These are phyloP conservation scores for Tuber umbilicatum DNA, from an alignment of 495 filamentous ascomycete species.

Conservation along the genomic window DNA sequence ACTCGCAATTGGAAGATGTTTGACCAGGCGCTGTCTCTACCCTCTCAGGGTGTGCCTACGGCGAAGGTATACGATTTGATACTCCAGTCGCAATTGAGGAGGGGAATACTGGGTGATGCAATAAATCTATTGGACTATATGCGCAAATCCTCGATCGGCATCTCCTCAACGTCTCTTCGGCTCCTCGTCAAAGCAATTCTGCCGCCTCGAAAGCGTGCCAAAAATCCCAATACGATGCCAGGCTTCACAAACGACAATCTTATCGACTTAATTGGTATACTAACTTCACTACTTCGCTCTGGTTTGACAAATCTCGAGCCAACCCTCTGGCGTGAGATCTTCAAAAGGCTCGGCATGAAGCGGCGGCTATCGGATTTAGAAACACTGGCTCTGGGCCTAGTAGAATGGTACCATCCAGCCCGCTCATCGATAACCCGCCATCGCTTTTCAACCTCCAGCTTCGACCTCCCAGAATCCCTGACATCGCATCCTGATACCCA, in stretches of 20 bases:
- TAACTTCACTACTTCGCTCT: slow-evolving; percentile 31
- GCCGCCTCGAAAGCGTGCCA: slow-evolving; percentile 19
- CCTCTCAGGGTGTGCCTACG: slow-evolving; percentile 11
- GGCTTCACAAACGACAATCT: slow-evolving; percentile 22
- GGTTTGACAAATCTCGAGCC: slow-evolving; percentile 23
- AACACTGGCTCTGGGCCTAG: slow-evolving; percentile 20
- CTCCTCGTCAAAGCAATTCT: slow-evolving; percentile 27
- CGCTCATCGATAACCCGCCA: slow-evolving; percentile 18
- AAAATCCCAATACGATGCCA: slow-evolving; percentile 15
- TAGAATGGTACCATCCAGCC: slow-evolving; percentile 34
- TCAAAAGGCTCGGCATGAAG: slow-evolving; percentile 36
- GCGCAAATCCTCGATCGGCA: slow-evolving; percentile 15
- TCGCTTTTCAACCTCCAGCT: slow-evolving; percentile 8
- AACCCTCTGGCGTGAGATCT: slow-evolving; percentile 30
- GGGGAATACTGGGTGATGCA: slow-evolving; percentile 16
- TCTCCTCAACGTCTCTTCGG: slow-evolving; percentile 23
- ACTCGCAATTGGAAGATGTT: slow-evolving; percentile 19
- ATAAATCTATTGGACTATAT: slow-evolving; percentile 26
- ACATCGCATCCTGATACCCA: background rate
- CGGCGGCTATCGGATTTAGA: slow-evolving; percentile 28
- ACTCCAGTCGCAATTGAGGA: slow-evolving; percentile 26
- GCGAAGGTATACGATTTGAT: slow-evolving; percentile 18
- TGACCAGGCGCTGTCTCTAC: slow-evolving; percentile 10
- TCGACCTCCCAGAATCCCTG: background rate
- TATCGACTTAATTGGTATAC: slow-evolving; percentile 20